Conservation (phyloP, 2,329 filamentous ascomycete genomes). For the Xylaria sp. region DNA sequence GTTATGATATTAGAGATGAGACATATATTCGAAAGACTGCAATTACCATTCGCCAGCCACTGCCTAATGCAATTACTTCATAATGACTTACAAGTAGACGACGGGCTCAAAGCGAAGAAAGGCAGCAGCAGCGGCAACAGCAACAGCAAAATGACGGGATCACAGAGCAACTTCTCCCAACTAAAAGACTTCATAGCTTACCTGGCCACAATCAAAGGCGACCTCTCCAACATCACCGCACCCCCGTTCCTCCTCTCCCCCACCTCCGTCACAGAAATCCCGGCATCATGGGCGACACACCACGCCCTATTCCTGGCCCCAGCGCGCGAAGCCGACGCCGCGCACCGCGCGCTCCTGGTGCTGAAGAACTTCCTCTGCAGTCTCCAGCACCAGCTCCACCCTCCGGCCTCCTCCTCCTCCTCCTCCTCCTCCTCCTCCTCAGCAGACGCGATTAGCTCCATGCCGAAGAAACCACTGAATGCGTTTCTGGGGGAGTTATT, state of each 20-base stretch:
- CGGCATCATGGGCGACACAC: constrained; percentile 67
- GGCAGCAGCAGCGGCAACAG: background rate
- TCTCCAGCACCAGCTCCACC: constrained; percentile 59
- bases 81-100: background rate
- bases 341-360: constrained; percentile 56
- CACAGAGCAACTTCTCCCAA: constrained; percentile 46
- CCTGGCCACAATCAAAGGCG: constrained; percentile 65
- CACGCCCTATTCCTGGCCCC: constrained; percentile 60
- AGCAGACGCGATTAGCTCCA: constrained; percentile 48
- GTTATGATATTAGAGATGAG: background rate
- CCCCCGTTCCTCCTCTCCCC: constrained; percentile 66
- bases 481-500: constrained; percentile 62
- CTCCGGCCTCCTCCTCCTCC: background rate
- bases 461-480: constrained; percentile 63
- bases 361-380: constrained; percentile 61
- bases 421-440: constrained; percentile 37
- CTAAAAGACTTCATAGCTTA: constrained; percentile 54
- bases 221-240: constrained; percentile 66
- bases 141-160: constrained; percentile 35
- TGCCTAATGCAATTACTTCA: background rate
- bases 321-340: constrained; percentile 53
- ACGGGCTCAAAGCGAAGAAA: background rate
- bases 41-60: background rate
- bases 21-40: background rate
- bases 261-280: constrained; percentile 66